Conservation (phyloP, 345 rosid genomes). For the Eucalyptus sp. region DNA sequence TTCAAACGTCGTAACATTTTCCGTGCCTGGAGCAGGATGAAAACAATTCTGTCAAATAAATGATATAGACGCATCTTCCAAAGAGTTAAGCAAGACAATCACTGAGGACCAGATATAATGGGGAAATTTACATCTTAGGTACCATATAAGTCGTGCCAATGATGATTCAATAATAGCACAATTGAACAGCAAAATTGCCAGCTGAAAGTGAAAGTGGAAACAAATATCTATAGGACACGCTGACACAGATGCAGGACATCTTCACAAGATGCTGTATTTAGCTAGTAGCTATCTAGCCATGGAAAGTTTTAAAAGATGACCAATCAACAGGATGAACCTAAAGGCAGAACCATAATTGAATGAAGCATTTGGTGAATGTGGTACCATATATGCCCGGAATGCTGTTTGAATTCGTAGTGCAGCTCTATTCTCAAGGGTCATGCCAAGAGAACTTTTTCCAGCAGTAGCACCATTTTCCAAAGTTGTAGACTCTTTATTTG, state of each 20-base stretch:
- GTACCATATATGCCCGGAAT: constrained; percentile 66
- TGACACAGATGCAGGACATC: background rate
- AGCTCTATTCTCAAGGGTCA: constrained; percentile 45
- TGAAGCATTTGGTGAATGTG: background rate
- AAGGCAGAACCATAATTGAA: background rate
- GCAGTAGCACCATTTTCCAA: background rate
- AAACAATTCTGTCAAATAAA: background rate
- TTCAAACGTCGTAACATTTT: constrained; percentile 51
- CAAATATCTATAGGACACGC: background rate
- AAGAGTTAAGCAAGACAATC: background rate
- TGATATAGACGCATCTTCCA: background rate
- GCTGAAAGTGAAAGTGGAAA: background rate
- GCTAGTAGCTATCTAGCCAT: background rate
- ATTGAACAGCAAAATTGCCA: background rate
- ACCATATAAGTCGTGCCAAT: background rate
- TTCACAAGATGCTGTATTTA: background rate
- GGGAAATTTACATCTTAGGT: background rate
- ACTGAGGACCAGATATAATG: background rate
- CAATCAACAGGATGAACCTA: background rate
- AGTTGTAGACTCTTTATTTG: constrained; percentile 8
- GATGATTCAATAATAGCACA: background rate
- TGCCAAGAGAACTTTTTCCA: constrained; percentile 9
- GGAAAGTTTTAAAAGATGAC: background rate
- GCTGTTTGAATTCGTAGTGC: constrained; percentile 67
- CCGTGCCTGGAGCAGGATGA: constrained; percentile 45